Conservation (phyloP, 164 flowering plant genomes). For the Hamamelis virginiana region DNA sequence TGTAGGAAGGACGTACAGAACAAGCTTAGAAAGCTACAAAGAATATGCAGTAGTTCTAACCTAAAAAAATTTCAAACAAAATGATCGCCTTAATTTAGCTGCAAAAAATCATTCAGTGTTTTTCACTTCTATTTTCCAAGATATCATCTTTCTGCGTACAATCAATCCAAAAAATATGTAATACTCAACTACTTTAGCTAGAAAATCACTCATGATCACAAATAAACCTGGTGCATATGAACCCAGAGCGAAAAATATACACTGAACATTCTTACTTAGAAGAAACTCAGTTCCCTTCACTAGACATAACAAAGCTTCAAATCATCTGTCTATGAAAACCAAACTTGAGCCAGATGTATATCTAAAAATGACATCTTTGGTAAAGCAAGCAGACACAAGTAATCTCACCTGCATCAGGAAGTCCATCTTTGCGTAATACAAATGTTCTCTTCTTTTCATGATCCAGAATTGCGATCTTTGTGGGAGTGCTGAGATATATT, state of each 20-base stretch:
- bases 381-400: neutral
- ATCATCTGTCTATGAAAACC: neutral
- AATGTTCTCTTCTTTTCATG: constrained; percentile 93
- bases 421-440: constrained; percentile 71
- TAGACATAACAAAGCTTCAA: neutral
- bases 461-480: constrained; percentile 84
- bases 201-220: no score
- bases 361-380: neutral
- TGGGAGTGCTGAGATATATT: constrained; percentile 76
- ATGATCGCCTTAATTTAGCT: no score
- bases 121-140: no score
- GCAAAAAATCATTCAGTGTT: no score
- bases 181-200: no score
- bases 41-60: no score
- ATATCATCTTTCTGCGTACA: no score
- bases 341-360: neutral
- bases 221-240: no score
- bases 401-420: constrained; percentile 66
- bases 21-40: neutral
- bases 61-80: no score
- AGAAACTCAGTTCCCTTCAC: neutral
- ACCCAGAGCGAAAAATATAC: no score
- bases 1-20: neutral
- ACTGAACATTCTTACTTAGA: no score
- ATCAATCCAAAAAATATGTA: no score